Evolutionary conservation across 257 asterid genomes (phyloP).

Genomic region (Petunia secreta): DNA sequence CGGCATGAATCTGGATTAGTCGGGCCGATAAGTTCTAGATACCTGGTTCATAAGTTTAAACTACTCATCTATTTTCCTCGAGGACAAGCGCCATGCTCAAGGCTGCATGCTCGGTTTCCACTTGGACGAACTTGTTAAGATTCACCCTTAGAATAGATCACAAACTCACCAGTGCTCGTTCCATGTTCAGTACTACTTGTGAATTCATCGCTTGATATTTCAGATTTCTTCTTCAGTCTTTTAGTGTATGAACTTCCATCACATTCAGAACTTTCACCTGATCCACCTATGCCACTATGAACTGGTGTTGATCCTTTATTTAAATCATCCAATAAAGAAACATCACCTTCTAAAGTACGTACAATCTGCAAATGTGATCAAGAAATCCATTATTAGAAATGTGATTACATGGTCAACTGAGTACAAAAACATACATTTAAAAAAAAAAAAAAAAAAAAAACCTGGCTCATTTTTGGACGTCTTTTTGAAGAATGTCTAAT

Average conservation of each 20-base stretch:
- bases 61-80: neutral
- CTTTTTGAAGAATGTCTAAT: constrained; percentile 82
- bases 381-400: neutral
- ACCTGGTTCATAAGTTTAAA: no score
- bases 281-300: neutral
- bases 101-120: no score
- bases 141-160: neutral
- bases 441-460: constrained; percentile 18
- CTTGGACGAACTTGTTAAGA: neutral
- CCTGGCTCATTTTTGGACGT: constrained; percentile 96
- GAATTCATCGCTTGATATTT: constrained; percentile 25
- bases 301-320: constrained; percentile 56
- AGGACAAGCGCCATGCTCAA: no score
- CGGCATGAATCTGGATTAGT: no score
- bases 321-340: constrained; percentile 64
- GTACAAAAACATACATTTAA: no score
- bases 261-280: constrained; percentile 28
- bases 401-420: neutral
- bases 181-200: constrained; percentile 23
- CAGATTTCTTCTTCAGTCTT: neutral
- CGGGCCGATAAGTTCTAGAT: no score
- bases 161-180: neutral
- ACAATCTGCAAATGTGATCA: constrained; percentile 47
- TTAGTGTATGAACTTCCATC: constrained; percentile 19
- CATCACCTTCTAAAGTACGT: constrained; percentile 68